Evolutionary conservation across 2,329 filamentous ascomycete species (phyloP).

Genomic region (Aureobasidium vineae): DNA sequence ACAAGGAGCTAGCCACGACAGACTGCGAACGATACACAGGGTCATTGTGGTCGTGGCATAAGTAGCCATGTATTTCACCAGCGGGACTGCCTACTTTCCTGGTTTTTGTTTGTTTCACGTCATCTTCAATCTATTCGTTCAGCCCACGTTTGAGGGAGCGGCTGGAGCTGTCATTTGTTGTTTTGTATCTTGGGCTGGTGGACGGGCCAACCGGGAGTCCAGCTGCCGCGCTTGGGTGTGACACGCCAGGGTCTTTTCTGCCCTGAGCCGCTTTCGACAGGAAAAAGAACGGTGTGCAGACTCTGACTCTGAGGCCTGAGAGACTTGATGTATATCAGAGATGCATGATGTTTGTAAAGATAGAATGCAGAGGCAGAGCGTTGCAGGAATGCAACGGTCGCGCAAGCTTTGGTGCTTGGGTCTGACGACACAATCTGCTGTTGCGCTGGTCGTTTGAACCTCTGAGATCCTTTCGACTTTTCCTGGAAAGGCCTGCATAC

Average conservation of each 20-base stretch:
- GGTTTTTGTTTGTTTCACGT: slow-evolving; percentile 1
- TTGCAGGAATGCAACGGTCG: not conserved
- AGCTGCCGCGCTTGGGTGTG: not conserved
- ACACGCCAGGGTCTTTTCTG: slow-evolving; percentile 7
- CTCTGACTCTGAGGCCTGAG: not conserved
- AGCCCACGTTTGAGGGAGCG: slow-evolving; percentile 12
- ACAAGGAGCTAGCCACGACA: slow-evolving; percentile 21
- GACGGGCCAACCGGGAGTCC: slow-evolving; percentile 17
- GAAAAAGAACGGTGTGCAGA: not conserved
- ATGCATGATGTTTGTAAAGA: not conserved
- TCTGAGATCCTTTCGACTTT: not conserved
- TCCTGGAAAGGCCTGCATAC: not conserved
- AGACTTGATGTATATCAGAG: not conserved
- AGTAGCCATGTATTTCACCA: not conserved
- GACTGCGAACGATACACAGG: slow-evolving; percentile 9
- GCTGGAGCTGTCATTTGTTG: slow-evolving; percentile 20
- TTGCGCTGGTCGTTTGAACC: not conserved
- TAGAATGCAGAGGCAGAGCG: not conserved
- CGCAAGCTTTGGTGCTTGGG: not conserved
- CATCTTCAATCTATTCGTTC: slow-evolving; percentile 19
- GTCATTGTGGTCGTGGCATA: slow-evolving; percentile 5
- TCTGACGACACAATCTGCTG: not conserved
- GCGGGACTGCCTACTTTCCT: slow-evolving; percentile 9
- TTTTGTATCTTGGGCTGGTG: slow-evolving; percentile 8
- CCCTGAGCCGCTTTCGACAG: not conserved